Percentiles rank a stretch among this genome's conserved stretches.
These are phyloP conservation scores for Linanthus parryae DNA, from an alignment of 148 eudicot genomes.

Conservation along the genomic window DNA sequence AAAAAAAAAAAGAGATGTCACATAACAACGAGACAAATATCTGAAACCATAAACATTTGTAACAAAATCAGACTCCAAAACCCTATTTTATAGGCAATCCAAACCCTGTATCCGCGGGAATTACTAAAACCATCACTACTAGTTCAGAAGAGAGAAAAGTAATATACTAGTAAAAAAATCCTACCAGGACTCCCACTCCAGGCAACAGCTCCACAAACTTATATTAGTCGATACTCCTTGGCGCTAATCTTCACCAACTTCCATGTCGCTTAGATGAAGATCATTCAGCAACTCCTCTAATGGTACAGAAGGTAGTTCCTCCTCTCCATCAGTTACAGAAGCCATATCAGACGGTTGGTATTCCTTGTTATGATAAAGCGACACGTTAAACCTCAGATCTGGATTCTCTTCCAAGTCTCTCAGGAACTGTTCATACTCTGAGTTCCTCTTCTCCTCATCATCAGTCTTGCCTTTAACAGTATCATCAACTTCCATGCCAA, in stretches of 20 bases:
- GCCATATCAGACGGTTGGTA: slow-evolving; percentile 46
- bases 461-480: slow-evolving; percentile 27
- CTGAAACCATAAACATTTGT: too few species aligned
- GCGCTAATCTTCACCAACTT: slow-evolving; percentile 21
- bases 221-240: too few species aligned
- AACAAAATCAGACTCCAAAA: too few species aligned
- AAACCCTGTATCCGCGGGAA: too few species aligned
- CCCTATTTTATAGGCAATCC: too few species aligned
- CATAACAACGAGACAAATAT: too few species aligned
- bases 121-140: too few species aligned
- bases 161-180: too few species aligned
- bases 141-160: too few species aligned
- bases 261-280: slow-evolving; percentile 37
- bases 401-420: slow-evolving; percentile 68
- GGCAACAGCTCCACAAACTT: too few species aligned
- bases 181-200: too few species aligned
- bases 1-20: too few species aligned
- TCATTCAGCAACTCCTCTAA: slow-evolving; percentile 59
- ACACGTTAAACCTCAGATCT: slow-evolving; percentile 49
- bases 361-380: slow-evolving; percentile 51
- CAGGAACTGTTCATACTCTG: slow-evolving; percentile 61
- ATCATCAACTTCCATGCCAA: slow-evolving; percentile 57
- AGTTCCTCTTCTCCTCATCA: slow-evolving; percentile 39
- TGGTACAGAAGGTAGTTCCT: slow-evolving; percentile 43
- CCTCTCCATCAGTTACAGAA: slow-evolving; percentile 48